Conservation (phyloP, 352 stramenopile genomes). For the Pythium oligandrum region DNA sequence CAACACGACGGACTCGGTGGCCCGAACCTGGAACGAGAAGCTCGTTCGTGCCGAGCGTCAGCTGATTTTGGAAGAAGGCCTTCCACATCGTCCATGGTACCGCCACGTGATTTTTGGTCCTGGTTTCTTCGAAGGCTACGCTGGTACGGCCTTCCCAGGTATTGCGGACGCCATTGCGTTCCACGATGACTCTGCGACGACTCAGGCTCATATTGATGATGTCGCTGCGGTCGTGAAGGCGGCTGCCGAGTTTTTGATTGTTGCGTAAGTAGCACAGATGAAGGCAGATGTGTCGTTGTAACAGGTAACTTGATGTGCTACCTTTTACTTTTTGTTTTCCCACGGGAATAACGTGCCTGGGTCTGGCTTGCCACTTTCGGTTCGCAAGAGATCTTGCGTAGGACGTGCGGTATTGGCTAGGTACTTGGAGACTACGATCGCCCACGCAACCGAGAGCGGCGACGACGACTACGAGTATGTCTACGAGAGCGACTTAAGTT, state of each 20-base stretch:
- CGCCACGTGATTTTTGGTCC: conserved; percentile 61
- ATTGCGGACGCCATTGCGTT: conserved; percentile 43
- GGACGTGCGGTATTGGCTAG: too few species aligned
- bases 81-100: conserved; percentile 53
- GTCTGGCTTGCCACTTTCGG: too few species aligned
- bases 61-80: conserved; percentile 26
- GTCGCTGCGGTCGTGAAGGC: conserved; percentile 27
- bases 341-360: too few species aligned
- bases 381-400: too few species aligned
- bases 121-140: conserved; percentile 50
- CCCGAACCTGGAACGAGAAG: conserved; percentile 35
- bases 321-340: too few species aligned
- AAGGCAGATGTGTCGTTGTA: too few species aligned
- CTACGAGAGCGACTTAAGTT: too few species aligned
- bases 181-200: conserved; percentile 22
- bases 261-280: too few species aligned
- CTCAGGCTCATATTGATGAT: conserved; percentile 38
- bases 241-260: conserved; percentile 26
- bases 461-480: too few species aligned
- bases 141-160: conserved; percentile 40
- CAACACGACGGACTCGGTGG: conserved; percentile 3
- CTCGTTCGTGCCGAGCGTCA: conserved; percentile 43
- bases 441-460: too few species aligned
- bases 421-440: too few species aligned
- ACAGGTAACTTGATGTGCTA: too few species aligned